Evolutionary conservation across 2,329 filamentous ascomycete species (phyloP).

Genomic region (Aspergillus sp.): DNA sequence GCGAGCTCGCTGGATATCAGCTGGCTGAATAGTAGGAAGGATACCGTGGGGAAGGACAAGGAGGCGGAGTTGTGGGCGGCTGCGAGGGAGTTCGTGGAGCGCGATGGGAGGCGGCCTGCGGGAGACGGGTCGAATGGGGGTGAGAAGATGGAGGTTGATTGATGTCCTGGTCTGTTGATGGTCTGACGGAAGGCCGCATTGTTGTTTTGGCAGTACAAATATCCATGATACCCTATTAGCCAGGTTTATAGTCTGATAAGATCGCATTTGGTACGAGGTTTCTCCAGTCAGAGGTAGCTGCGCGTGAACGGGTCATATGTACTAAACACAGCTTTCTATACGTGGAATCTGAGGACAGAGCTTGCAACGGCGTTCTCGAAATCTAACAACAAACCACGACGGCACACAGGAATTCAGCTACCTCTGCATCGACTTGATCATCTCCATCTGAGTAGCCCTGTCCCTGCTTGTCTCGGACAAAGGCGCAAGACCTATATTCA

Average conservation of each 20-base stretch:
- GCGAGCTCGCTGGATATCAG: slow-evolving; percentile 68
- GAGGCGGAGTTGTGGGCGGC: slow-evolving; percentile 69
- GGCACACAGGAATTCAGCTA: slow-evolving; percentile 11
- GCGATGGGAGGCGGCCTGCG: slow-evolving; percentile 14
- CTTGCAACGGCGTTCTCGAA: too few species aligned
- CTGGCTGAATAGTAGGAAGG: slow-evolving; percentile 78
- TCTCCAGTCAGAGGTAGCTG: too few species aligned
- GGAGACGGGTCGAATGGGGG: slow-evolving; percentile 11
- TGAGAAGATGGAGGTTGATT: slow-evolving; percentile 34
- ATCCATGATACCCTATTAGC: not conserved
- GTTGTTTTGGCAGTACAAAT: not conserved
- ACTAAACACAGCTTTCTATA: slow-evolving; percentile 1
- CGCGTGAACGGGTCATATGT: too few species aligned
- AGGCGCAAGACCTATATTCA: slow-evolving; percentile 51
- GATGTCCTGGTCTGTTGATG: slow-evolving; percentile 5
- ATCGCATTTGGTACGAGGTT: too few species aligned
- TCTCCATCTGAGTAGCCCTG: slow-evolving; percentile 74
- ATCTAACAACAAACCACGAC: not conserved
- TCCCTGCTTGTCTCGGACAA: slow-evolving; percentile 79
- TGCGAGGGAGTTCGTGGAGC: slow-evolving; percentile 47
- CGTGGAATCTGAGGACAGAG: not conserved
- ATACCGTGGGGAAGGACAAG: slow-evolving; percentile 72
- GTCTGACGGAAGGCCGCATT: too few species aligned
- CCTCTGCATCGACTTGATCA: slow-evolving; percentile 57
- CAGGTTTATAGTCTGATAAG: too few species aligned